A percentile compares a stretch with the other conserved stretches of the same genome.
Conservation (phyloP, 805 yeast species). For the Brettanomyces custersianus region DNA sequence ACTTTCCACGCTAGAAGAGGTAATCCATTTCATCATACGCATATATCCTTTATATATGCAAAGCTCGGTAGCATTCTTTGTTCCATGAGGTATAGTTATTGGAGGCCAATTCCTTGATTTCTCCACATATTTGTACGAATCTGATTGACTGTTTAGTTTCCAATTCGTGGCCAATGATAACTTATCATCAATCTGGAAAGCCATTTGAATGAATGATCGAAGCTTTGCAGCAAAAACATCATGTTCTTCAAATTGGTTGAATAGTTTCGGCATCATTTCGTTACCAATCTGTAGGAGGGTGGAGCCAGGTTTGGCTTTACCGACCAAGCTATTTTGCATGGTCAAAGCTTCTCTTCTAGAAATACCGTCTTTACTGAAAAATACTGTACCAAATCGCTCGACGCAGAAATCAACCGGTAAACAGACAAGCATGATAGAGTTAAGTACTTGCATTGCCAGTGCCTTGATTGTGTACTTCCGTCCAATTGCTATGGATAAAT, state of each 20-base stretch:
- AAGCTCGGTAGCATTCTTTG: background rate
- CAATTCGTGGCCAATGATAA: slow-evolving; percentile 20
- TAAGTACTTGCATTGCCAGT: slow-evolving; percentile 22
- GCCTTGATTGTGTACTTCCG: slow-evolving; percentile 7
- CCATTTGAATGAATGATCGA: slow-evolving; percentile 14
- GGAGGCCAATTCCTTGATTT: slow-evolving; percentile 13
- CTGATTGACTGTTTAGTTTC: slow-evolving; percentile 15
- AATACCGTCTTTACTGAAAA: slow-evolving; percentile 8
- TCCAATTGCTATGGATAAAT: slow-evolving; percentile 14
- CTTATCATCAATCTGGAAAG: slow-evolving; percentile 24
- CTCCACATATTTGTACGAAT: slow-evolving; percentile 11
- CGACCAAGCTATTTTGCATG: slow-evolving; percentile 16
- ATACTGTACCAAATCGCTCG: slow-evolving; percentile 12
- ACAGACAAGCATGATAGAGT: slow-evolving; percentile 13
- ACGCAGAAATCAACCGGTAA: slow-evolving; percentile 16
- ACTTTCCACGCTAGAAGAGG: background rate
- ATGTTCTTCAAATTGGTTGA: slow-evolving; percentile 12
- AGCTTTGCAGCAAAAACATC: slow-evolving; percentile 18
- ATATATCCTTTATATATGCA: background rate
- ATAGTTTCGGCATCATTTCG: slow-evolving; percentile 14
- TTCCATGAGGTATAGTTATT: background rate
- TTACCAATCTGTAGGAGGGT: slow-evolving; percentile 22
- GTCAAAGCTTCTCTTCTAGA: slow-evolving; percentile 17
- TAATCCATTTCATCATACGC: slow-evolving; percentile 3
- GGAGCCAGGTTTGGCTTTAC: slow-evolving; percentile 26